phyloP scores from a whole-genome alignment of 768 basidiomycete genomes.

The Mycena kentingensis region DNA sequence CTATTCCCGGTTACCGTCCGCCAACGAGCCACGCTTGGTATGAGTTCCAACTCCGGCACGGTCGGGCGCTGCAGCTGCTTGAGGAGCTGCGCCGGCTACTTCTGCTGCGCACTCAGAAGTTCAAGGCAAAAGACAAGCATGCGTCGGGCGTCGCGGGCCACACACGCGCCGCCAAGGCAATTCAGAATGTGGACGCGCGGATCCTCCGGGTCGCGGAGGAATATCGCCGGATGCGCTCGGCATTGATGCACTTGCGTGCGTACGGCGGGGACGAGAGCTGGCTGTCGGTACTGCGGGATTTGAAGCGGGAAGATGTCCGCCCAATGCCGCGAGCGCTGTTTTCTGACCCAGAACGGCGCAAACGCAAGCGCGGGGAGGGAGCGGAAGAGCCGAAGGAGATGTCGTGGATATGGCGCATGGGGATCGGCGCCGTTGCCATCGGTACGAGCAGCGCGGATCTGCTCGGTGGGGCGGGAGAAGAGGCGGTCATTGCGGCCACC shows the following conservation, averaged over 20 bases:
- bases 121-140: neutral
- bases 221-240: neutral
- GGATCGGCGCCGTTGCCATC: neutral
- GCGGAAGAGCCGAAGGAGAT: neutral
- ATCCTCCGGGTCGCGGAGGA: neutral
- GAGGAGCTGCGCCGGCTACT: neutral
- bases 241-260: neutral
- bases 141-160: neutral
- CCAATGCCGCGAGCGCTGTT: neutral
- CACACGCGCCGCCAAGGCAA: neutral
- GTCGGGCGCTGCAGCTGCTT: neutral
- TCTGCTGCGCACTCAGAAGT: neutral
- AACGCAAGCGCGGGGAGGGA: neutral
- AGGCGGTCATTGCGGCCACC: neutral
- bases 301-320: neutral
- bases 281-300: neutral
- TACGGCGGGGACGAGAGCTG: neutral
- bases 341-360: neutral
- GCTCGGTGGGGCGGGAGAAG: neutral
- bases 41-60: neutral
- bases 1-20: neutral
- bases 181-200: neutral
- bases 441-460: too few relatives aligned
- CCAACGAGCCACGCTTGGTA: neutral
- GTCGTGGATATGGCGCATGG: neutral